These are phyloP conservation scores for Paraurostyla sp. DNA, from an alignment of 73 alveolate species.

Conservation along the genomic window DNA sequence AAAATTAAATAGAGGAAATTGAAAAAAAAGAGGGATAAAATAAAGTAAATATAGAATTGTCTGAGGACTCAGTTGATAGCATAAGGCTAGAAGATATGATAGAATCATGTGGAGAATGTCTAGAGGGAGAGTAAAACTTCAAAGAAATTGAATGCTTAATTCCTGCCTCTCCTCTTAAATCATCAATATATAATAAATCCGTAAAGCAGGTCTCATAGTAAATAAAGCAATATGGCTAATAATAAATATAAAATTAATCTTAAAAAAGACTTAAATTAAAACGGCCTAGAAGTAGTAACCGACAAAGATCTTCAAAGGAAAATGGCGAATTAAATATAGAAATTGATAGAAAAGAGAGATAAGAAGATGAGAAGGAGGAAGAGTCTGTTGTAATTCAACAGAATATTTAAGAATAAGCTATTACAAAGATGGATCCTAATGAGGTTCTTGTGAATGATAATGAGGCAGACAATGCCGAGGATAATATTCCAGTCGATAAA, in stretches of 20 bases:
- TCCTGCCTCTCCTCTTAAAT: neutral
- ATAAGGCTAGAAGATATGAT: neutral
- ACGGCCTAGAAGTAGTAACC: conserved; percentile 8
- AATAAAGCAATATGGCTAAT: neutral
- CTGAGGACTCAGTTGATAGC: neutral
- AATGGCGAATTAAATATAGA: neutral
- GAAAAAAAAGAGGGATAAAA: neutral
- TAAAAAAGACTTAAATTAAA: neutral
- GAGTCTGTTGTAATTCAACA: neutral
- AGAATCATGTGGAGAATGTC: conserved; percentile 20
- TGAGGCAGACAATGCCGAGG: neutral
- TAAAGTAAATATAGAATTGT: neutral
- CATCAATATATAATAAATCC: neutral
- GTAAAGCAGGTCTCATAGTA: neutral
- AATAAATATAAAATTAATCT: neutral
- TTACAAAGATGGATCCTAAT: conserved; percentile 35
- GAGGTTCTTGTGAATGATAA: conserved; percentile 12
- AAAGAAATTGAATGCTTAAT: neutral
- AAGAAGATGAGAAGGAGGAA: neutral
- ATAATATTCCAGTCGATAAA: neutral
- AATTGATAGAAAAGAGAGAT: neutral
- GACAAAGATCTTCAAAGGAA: neutral
- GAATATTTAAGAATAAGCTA: neutral
- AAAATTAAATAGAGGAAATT: neutral
- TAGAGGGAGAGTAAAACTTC: conserved; percentile 26